Base-by-base conservation (phyloP, 192 early-diverging fungal species). In the Coemansia sp. region DNA sequence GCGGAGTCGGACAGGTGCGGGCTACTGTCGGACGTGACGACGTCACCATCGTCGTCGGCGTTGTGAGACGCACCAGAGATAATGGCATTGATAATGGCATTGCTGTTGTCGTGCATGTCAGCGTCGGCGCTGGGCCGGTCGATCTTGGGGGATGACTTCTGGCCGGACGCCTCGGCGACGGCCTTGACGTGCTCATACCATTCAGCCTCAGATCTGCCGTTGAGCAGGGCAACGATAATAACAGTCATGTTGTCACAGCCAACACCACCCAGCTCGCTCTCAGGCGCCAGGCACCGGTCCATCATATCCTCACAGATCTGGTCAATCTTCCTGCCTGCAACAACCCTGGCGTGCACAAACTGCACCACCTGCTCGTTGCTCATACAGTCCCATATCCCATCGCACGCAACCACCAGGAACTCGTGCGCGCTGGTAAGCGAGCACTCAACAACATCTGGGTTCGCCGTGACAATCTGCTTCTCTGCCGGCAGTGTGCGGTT, bases 191-290 rank as follows among this genome's bases (percentile, higher is more conserved):
- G 64, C 24, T 54, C 78, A 25, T 81, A 81, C 96, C 96, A 98
- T 73, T 93, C 85, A 7, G 91, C 86, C 53, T 84, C 81, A 31
- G 83, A 85, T 64, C 83, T 87, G 32, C 92, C 93, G 56, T 91
- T 85, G 63, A 98, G 83, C 47, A 97, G 71, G 5, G 84, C 97
- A 8, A 94, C 87, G 34, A 99, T 92, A 24, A 97, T 80, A 16
- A 98, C 89, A 1, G 97, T 97, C 97, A 99, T 99, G 81, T 99
- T 99, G 80, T 99, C 97, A 80, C 96, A 99, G 19, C 97, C 97
- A 48, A 99, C 87, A 23, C 92, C 91, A 54, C 90, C 92, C 58
- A 93, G 79, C 32, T 94, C 95, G 65, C 85, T 88, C 67, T 95
- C 94, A 24, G 86, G 75, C 24, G 96, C 95, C 60, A 99, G 83